Evolutionary conservation across 495 filamentous ascomycete genomes (phyloP), one percentile per base, ranked within the genome.

Genomic region (Cairneyella variabilis): DNA sequence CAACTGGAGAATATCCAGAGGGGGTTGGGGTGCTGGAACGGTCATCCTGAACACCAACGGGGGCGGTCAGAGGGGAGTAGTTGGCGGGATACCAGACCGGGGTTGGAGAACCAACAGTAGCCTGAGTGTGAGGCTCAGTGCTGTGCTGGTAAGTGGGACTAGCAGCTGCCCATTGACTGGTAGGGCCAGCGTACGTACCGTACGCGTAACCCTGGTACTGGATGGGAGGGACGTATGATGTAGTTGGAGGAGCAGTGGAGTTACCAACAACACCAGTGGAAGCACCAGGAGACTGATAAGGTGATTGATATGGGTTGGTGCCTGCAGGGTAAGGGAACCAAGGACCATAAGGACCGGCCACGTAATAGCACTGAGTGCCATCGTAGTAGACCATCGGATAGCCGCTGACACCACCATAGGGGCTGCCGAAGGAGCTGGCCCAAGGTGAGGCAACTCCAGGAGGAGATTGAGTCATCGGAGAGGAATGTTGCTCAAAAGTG

Each of bases 11-110:
- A 30, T 56, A 37, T 1, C 52, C 53, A 42, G 26, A 30, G 14
- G 47, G 52, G 43, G 52, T 60, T 40, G 58, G 58, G 4, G 58
- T 60, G 18, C 36, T 25, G 0, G 58, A 60, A 16, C 58, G 53
- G 32, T 56, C 58, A n/a, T 60, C 58, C 3, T 50, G 40, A 11
- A 3, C 52, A 43, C 11, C 23, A 30, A 4, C 41, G 21, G 18
- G 30, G 12, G 7, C 23, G 22, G 41, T 23, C 16, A 14, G 41
- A 20, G 46, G 39, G 25, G 41, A 49, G 22, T 25, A 37, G 16
- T 39, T 25, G 0, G 8, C 9, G 8, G 37, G 8, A 40, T 9
- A 18, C 8, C 16, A 40, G 8, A 11, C 6, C 25, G 27, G 27
- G 44, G 9, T 18, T 25, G 27, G 45, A 16, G 12, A 8, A 6